A percentile compares a stretch with the other conserved stretches of the same genome.
phyloP scores from a whole-genome alignment of 371 early-diverging fungal genomes.

The Phascolomyces articulosus region DNA sequence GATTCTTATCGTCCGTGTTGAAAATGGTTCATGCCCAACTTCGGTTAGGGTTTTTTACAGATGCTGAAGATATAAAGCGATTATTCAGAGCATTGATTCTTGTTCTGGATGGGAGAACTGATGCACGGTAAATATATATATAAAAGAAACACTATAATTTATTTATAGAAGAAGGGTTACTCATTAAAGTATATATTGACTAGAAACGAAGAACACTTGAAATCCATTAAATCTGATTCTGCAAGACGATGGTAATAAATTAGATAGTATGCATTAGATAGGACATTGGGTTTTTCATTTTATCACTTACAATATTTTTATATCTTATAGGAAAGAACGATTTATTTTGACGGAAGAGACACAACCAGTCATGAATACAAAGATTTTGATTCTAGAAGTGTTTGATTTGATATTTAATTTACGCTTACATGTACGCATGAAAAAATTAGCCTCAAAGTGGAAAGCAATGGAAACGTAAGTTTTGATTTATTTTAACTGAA shows the following conservation, averaged over 20 bases:
- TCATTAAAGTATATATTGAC: background rate
- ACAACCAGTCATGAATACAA: constrained; percentile 42
- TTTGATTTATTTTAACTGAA: background rate
- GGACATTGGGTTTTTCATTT: no score
- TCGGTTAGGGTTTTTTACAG: constrained; percentile 38
- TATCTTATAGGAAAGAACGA: constrained; percentile 35
- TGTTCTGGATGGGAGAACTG: constrained; percentile 52
- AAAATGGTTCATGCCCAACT: constrained; percentile 38
- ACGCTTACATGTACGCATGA: constrained; percentile 45
- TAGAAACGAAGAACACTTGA: constrained; percentile 35
- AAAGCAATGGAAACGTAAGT: constrained; percentile 34
- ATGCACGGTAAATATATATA: constrained; percentile 25
- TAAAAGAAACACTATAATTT: background rate
- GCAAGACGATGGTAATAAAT: constrained; percentile 25
- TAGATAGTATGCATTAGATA: no score
- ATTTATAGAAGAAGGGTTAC: background rate
- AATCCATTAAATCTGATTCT: constrained; percentile 15
- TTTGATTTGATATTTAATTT: constrained; percentile 53
- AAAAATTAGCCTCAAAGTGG: constrained; percentile 31
- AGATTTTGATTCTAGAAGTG: constrained; percentile 52
- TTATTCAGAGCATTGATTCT: constrained; percentile 40
- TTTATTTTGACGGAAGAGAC: constrained; percentile 46
- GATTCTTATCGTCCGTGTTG: constrained; percentile 35
- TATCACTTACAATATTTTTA: no score
- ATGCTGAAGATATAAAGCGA: constrained; percentile 26